Evolutionary conservation across 306 rosid species (phyloP).

Genomic region (Leucaena leucocephala): DNA sequence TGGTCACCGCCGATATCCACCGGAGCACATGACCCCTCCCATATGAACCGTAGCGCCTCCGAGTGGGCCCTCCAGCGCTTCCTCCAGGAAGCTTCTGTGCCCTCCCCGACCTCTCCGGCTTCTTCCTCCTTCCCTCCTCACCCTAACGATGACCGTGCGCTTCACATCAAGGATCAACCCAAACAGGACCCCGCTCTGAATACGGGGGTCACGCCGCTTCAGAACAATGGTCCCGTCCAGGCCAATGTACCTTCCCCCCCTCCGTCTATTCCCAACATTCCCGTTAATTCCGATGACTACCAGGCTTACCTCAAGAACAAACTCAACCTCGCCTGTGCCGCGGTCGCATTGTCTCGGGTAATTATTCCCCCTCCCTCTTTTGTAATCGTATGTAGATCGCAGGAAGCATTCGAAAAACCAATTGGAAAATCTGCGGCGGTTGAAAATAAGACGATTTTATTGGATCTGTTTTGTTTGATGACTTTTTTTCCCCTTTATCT

Average conservation of each 20-base stretch:
- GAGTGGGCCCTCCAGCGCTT: conserved; percentile 94
- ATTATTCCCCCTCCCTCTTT: not conserved
- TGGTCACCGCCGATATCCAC: conserved; percentile 44
- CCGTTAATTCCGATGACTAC: conserved; percentile 63
- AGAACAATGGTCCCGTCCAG: not conserved
- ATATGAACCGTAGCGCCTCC: conserved; percentile 76
- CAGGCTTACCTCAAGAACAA: conserved; percentile 80
- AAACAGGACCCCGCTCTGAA: conserved; percentile 3
- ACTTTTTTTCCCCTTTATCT: not conserved
- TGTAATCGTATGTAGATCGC: not conserved
- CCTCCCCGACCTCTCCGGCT: conserved; percentile 33
- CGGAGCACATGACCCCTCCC: conserved; percentile 31
- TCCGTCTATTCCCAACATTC: conserved; percentile 32
- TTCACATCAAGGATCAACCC: conserved; percentile 45
- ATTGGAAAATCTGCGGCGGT: not conserved
- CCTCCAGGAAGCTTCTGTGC: conserved; percentile 53
- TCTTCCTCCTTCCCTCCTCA: conserved; percentile 42
- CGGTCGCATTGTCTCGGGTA: conserved; percentile 80
- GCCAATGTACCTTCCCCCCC: conserved; percentile 19
- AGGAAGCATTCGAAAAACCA: not conserved
- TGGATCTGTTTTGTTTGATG: not conserved
- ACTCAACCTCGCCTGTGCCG: conserved; percentile 93
- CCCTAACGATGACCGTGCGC: conserved; percentile 36
- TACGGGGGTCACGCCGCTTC: not conserved
- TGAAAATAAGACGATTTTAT: not conserved